Conservation (phyloP, 2,329 filamentous ascomycete genomes). For the Grosmannia clavigera region DNA sequence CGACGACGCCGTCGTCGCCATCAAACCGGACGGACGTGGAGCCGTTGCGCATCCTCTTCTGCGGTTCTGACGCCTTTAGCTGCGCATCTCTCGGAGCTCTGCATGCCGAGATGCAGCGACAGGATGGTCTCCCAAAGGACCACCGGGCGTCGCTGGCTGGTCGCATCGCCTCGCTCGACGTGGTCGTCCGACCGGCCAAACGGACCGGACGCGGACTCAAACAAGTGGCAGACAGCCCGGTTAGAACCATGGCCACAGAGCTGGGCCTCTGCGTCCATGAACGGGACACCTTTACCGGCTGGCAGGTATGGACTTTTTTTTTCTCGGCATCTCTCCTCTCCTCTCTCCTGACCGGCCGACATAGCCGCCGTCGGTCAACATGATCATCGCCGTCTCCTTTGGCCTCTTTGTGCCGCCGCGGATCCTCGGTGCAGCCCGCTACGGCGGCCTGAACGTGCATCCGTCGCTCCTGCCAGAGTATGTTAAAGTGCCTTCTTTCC, state of each 20-base stretch:
- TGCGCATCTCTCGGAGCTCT: constrained; percentile 63
- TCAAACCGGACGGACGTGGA: constrained; percentile 18
- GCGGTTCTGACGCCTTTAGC: constrained; percentile 87
- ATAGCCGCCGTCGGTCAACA: constrained; percentile 39
- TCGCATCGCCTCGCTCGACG: constrained; percentile 66
- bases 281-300: constrained; percentile 70
- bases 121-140: neutral
- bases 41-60: constrained; percentile 79
- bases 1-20: neutral
- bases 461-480: constrained; percentile 82
- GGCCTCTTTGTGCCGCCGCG: constrained; percentile 75
- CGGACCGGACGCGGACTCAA: constrained; percentile 64
- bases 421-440: constrained; percentile 56
- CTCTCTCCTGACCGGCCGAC: constrained; percentile 8
- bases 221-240: constrained; percentile 57
- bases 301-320: constrained; percentile 42
- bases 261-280: constrained; percentile 59
- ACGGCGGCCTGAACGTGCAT: constrained; percentile 87
- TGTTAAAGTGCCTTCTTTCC: constrained; percentile 13
- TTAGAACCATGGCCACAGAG: constrained; percentile 51
- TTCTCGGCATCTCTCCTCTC: neutral
- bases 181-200: constrained; percentile 72
- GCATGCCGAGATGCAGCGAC: constrained; percentile 32
- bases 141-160: constrained; percentile 25
- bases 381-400: constrained; percentile 89